Conservation (phyloP, 805 yeast species). For the Candida suzukii region DNA sequence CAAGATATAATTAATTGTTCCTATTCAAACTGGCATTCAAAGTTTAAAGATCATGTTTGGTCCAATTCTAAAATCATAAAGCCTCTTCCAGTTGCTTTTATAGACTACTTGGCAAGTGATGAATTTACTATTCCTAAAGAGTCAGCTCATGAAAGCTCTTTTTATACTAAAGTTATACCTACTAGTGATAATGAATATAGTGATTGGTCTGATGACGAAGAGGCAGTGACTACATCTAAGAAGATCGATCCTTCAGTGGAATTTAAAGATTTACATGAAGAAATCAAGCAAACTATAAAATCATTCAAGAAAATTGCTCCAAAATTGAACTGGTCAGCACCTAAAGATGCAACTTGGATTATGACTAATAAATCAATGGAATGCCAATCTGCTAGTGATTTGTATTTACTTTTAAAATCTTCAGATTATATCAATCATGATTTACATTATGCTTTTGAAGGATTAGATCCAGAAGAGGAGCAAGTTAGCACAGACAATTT, state of each 20-base stretch:
- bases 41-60: slow-evolving; percentile 34
- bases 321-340: slow-evolving; percentile 95
- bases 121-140: slow-evolving; percentile 59
- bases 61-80: slow-evolving; percentile 47
- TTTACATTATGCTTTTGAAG: slow-evolving; percentile 62
- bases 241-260: slow-evolving; percentile 31
- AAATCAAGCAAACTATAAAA: slow-evolving; percentile 38
- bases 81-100: slow-evolving; percentile 51
- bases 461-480: slow-evolving; percentile 26
- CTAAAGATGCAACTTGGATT: slow-evolving; percentile 93
- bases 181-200: slow-evolving; percentile 62
- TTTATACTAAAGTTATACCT: slow-evolving; percentile 25
- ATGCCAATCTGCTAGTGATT: slow-evolving; percentile 65
- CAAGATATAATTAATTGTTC: slow-evolving; percentile 44
- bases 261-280: slow-evolving; percentile 55
- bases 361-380: slow-evolving; percentile 67
- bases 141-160: slow-evolving; percentile 22
- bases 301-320: slow-evolving; percentile 66
- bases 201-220: slow-evolving; percentile 58
- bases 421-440: slow-evolving; percentile 88
- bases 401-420: slow-evolving; percentile 75
- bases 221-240: slow-evolving; percentile 10
- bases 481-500: slow-evolving; percentile 15
- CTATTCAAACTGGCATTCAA: slow-evolving; percentile 54
- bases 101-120: slow-evolving; percentile 56